A percentile compares a stretch with the other conserved stretches of the same genome.
Conservation (phyloP, 306 rosid species). For the Acacia acuminata region DNA sequence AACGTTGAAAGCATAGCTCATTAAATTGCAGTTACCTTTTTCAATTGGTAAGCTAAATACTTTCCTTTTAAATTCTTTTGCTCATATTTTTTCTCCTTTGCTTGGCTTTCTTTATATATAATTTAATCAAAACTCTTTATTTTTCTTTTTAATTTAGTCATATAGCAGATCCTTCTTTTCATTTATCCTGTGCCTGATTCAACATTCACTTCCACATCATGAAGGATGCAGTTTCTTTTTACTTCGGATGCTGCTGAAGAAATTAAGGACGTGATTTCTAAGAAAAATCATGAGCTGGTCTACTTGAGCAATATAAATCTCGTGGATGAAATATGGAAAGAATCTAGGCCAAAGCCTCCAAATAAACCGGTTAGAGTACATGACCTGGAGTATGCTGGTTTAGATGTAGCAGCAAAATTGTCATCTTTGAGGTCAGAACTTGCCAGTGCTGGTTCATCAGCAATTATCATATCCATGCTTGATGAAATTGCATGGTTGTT, state of each 20-base stretch:
- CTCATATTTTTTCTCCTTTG: neutral
- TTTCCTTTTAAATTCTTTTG: neutral
- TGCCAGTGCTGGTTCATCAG: constrained; percentile 69
- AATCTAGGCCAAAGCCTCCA: constrained; percentile 71
- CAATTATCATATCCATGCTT: constrained; percentile 81
- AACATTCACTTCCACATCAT: constrained; percentile 50
- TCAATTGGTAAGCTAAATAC: neutral
- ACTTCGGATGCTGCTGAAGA: constrained; percentile 92
- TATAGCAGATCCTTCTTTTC: constrained; percentile 11
- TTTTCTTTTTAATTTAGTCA: neutral
- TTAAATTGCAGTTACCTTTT: neutral
- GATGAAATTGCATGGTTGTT: constrained; percentile 97
- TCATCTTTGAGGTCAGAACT: constrained; percentile 79
- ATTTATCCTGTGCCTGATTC: constrained; percentile 52
- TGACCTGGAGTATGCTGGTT: constrained; percentile 79
- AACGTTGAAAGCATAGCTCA: neutral
- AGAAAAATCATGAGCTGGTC: constrained; percentile 76
- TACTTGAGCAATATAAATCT: constrained; percentile 74
- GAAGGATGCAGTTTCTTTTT: constrained; percentile 99
- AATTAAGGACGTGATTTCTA: constrained; percentile 69
- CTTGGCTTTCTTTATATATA: neutral
- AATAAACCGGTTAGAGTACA: constrained; percentile 74
- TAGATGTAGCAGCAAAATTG: constrained; percentile 77
- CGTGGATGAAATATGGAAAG: constrained; percentile 89
- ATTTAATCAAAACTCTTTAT: neutral